Base-by-base conservation (phyloP, 2,329 filamentous ascomycete genomes). In the Aspergillus fischeri region DNA sequence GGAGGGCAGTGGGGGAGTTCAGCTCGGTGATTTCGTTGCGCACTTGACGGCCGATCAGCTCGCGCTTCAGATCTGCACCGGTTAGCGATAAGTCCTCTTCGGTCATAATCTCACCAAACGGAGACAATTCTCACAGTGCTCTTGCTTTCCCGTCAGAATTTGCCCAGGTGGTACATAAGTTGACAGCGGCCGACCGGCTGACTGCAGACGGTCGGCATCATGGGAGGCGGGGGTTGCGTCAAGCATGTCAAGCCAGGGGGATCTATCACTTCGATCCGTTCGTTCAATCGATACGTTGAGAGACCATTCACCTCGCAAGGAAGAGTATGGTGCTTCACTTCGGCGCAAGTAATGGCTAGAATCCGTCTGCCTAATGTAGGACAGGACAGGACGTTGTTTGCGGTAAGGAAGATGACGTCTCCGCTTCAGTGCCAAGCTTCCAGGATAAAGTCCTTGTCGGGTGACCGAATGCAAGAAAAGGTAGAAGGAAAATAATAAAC, bases 1-100 rank as follows among this genome's bases (percentile, higher is more conserved):
- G 92, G 52, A 99, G 84, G 52, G 94, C 94, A 2, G 94, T 99
- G 6, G 94, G 92, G 21, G 92, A 95, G 74, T 94, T 95, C 65
- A 99, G 86, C 76, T 97, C 94, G 62, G 83, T 83, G 70, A 99
- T 95, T 77, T 99, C 94, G 78, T 83, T 90, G 73, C 88, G 86
- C 60, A 94, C 92, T 79, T 99, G 93, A 70, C 91, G 86, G 53
- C 89, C 88, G 61, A 99, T 86, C 69, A 99, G 88, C 75, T 99
- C 94, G 70, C 94, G 87, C 78, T 99, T 99, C 65, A 99, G 86
- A 72, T 99, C 92, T 95, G 70, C 29, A 32, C 20, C 5, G 3
- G 60, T 66, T 42, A 66, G 52, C 51, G 32, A 47, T 51, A 14
- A 53, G 45, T 9, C 6, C 14, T 17, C n/a, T 14, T 20, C 9